These are phyloP conservation scores for Fomitiporia mediterranea DNA, from an alignment of 1,284 basidiomycete species.

Conservation along the genomic window DNA sequence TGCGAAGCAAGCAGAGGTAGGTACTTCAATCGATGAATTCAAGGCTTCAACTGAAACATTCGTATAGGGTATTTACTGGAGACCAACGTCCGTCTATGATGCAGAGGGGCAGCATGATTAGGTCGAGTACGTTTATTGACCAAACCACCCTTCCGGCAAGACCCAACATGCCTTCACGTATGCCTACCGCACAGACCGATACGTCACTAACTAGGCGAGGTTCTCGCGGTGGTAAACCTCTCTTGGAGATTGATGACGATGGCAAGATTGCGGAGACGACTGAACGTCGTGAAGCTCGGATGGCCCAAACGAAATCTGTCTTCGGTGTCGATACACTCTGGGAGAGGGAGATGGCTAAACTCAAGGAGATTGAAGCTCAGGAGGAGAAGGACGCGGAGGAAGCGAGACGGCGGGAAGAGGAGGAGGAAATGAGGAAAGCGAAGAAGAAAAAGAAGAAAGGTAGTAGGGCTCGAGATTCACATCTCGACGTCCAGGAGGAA, in stretches of 20 bases:
- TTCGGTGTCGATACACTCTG: constrained; percentile 79
- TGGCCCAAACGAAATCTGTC: constrained; percentile 57
- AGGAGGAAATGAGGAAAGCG: constrained; percentile 38
- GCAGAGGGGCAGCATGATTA: constrained; percentile 52
- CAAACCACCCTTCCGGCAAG: constrained; percentile 50
- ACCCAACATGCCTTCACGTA: constrained; percentile 40
- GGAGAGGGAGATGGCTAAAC: constrained; percentile 72
- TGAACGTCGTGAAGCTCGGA: constrained; percentile 17
- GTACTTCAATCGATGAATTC: constrained; percentile 3
- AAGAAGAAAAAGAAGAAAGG: constrained; percentile 26
- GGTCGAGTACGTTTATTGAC: constrained; percentile 67
- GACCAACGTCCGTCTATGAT: constrained; percentile 83
- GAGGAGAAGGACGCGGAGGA: constrained; percentile 52
- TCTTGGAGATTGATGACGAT: constrained; percentile 58
- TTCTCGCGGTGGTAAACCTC: constrained; percentile 49
- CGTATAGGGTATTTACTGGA: constrained; percentile 59
- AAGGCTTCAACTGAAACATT: constrained; percentile 9
- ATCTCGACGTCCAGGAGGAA: no score
- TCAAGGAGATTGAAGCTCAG: constrained; percentile 62
- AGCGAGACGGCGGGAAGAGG: constrained; percentile 40
- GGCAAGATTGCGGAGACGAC: constrained; percentile 25
- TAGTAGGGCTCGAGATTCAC: neutral
- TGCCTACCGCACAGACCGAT: constrained; percentile 39
- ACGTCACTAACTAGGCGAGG: constrained; percentile 41
- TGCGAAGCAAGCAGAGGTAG: constrained; percentile 72